Percentiles rank a stretch among this genome's conserved stretches.
These are phyloP conservation scores for Gastrodia elata DNA, from an alignment of 106 monocot species.

Conservation along the genomic window DNA sequence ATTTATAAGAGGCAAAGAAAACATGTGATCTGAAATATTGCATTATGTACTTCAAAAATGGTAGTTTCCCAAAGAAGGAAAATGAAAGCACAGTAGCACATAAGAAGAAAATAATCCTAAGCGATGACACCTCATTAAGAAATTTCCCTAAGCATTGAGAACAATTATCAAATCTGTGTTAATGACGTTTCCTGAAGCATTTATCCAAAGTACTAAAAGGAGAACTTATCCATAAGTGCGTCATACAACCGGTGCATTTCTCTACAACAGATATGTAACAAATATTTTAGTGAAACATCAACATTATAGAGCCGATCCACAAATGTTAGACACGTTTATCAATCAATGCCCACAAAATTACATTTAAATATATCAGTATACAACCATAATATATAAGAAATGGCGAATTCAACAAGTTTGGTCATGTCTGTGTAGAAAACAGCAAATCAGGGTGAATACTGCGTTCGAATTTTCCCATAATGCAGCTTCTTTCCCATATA, in stretches of 20 bases:
- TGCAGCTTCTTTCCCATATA: not conserved
- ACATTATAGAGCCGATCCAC: too few species aligned
- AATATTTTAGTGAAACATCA: too few species aligned
- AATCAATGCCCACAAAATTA: not conserved
- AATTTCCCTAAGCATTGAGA: not conserved
- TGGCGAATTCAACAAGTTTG: not conserved
- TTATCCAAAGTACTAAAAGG: not conserved
- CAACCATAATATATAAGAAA: not conserved
- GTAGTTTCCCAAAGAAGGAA: not conserved
- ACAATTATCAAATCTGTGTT: not conserved
- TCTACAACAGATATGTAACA: not conserved
- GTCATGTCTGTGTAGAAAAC: too few species aligned
- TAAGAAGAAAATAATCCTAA: not conserved
- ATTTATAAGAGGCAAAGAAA: not conserved
- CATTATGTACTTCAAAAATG: not conserved
- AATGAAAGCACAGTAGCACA: not conserved
- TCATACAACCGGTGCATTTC: not conserved
- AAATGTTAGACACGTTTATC: too few species aligned
- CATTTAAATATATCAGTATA: not conserved
- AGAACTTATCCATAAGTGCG: not conserved
- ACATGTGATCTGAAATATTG: not conserved
- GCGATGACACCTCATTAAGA: not conserved
- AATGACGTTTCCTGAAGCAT: not conserved
- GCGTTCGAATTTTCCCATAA: not conserved
- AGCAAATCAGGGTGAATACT: not conserved